A percentile compares a stretch with the other conserved stretches of the same genome.
Evolutionary conservation across 2,329 filamentous ascomycete species (phyloP).

Genomic region (Pseudocercospora cruenta): DNA sequence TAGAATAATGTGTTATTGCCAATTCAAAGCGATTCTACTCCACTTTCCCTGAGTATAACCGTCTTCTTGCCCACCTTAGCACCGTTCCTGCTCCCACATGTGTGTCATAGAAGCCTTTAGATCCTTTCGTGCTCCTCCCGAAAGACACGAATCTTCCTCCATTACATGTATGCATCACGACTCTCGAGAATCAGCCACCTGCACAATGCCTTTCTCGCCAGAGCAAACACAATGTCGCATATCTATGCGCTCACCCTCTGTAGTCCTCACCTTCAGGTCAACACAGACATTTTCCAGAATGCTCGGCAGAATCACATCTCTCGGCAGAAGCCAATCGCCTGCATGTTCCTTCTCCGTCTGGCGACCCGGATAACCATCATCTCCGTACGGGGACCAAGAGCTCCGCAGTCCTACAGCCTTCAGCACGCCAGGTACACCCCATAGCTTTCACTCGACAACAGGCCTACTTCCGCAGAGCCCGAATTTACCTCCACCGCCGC

Average conservation of each 20-base stretch:
- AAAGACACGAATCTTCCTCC: no score
- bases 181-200: no score
- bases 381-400: not conserved
- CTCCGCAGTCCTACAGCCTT: not conserved
- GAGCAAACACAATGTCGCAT: not conserved
- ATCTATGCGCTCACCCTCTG: no score
- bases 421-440: not conserved
- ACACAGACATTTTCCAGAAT: not conserved
- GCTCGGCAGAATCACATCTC: not conserved
- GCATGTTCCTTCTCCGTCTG: not conserved
- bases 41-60: not conserved
- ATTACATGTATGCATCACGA: no score
- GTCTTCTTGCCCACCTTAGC: not conserved
- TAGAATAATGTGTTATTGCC: not conserved
- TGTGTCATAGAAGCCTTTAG: no score
- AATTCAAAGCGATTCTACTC: not conserved
- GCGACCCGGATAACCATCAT: not conserved
- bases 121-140: no score
- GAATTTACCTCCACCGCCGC: not conserved
- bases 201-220: not conserved
- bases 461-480: not conserved
- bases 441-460: not conserved
- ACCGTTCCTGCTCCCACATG: no score
- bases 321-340: not conserved
- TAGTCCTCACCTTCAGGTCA: no score